Evolutionary conservation across 2,329 filamentous ascomycete species (phyloP).

Genomic region (Alternaria conjuncta): DNA sequence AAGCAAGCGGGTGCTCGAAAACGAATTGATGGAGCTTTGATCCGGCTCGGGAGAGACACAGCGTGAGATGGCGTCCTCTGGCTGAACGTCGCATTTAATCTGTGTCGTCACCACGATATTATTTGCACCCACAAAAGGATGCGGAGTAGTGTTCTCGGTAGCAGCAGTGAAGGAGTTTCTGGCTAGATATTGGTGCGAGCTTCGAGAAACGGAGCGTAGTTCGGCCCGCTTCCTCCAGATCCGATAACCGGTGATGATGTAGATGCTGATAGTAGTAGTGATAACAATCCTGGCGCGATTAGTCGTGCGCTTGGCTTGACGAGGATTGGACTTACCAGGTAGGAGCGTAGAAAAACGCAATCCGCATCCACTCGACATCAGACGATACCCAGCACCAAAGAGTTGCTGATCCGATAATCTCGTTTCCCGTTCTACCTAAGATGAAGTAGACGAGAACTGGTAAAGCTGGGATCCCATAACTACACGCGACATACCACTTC

Average conservation of each 20-base stretch:
- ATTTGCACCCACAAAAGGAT: slow-evolving; percentile 50
- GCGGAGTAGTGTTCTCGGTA: slow-evolving; percentile 41
- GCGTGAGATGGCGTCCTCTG: slow-evolving; percentile 46
- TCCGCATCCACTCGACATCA: slow-evolving; percentile 73
- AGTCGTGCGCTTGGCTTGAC: slow-evolving; percentile 2
- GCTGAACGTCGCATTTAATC: slow-evolving; percentile 64
- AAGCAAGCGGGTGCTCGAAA: slow-evolving; percentile 33
- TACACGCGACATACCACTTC: slow-evolving; percentile 70
- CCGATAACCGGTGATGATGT: slow-evolving; percentile 68
- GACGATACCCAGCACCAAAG: slow-evolving; percentile 81
- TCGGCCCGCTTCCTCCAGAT: slow-evolving; percentile 71
- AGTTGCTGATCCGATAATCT: slow-evolving; percentile 75
- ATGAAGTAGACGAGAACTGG: slow-evolving; percentile 73
- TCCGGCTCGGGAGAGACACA: slow-evolving; percentile 12
- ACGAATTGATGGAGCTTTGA: slow-evolving; percentile 36
- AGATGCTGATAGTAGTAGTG: slow-evolving; percentile 67
- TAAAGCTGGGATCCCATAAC: slow-evolving; percentile 76
- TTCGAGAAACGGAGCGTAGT: slow-evolving; percentile 44
- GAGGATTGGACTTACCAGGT: slow-evolving; percentile 61
- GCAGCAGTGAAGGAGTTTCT: not conserved
- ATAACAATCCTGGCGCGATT: slow-evolving; percentile 57
- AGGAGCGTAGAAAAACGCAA: slow-evolving; percentile 76
- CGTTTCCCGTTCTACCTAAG: slow-evolving; percentile 58
- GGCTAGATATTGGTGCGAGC: slow-evolving; percentile 9
- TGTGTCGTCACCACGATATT: slow-evolving; percentile 63